Conservation (phyloP, 1,284 basidiomycete genomes). For the Melampsora larici-populina region DNA sequence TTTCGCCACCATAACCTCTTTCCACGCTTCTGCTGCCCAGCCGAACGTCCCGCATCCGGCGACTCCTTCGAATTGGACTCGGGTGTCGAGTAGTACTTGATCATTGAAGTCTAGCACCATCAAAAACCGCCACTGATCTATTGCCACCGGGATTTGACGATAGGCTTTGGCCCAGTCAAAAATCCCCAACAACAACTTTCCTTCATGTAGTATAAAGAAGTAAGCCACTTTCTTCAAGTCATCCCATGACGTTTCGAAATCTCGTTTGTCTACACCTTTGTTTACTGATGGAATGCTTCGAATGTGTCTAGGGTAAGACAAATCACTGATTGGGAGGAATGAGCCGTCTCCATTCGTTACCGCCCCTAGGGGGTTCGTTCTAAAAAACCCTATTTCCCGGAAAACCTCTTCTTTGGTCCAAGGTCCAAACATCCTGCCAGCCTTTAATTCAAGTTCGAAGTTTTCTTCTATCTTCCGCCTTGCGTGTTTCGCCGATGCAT, state of each 20-base stretch:
- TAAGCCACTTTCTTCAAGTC: no score
- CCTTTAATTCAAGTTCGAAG: background rate
- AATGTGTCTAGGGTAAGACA: slow-evolving; percentile 2
- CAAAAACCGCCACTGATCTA: background rate
- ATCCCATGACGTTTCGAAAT: slow-evolving; percentile 14
- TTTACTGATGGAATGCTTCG: background rate
- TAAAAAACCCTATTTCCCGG: background rate
- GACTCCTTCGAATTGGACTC: background rate
- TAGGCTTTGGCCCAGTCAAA: slow-evolving; percentile 23
- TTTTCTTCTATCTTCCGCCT: background rate
- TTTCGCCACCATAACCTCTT: background rate
- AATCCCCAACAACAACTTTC: background rate
- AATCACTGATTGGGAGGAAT: background rate
- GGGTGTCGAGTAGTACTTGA: background rate
- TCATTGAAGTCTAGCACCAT: background rate
- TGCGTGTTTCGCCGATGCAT: no score
- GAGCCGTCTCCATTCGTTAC: slow-evolving; percentile 8
- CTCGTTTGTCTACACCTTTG: background rate
- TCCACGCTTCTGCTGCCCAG: background rate
- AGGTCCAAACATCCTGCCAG: slow-evolving; percentile 9
- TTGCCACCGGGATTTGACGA: background rate
- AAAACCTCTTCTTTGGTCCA: background rate
- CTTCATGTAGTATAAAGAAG: background rate
- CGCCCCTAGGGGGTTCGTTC: slow-evolving; percentile 6
- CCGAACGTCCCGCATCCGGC: slow-evolving; percentile 7